Conservation (phyloP, 768 basidiomycete species). For the Russula sp. region DNA sequence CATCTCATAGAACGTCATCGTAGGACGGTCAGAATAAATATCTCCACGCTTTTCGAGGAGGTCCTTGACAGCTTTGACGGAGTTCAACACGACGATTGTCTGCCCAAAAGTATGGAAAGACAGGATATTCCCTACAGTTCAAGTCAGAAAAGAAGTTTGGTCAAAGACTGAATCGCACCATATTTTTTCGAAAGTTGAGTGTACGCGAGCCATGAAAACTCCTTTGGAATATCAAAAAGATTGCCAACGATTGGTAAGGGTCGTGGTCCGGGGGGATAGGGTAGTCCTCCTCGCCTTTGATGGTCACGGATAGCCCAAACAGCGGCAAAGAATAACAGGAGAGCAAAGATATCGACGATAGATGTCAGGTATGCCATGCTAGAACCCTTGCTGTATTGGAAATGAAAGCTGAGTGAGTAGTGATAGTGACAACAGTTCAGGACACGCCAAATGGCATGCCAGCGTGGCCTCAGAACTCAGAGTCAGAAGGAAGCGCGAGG, state of each 20-base stretch:
- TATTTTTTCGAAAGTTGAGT: background rate
- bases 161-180: background rate
- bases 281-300: background rate
- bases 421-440: no score
- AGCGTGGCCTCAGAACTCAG: no score
- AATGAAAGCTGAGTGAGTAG: background rate
- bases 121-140: background rate
- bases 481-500: no score
- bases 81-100: conserved; percentile 15
- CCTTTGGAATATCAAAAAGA: conserved; percentile 1
- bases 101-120: conserved; percentile 35
- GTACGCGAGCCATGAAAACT: conserved; percentile 3
- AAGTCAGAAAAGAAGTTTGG: background rate
- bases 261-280: conserved; percentile 4
- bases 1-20: background rate
- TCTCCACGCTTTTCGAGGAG: conserved; percentile 47
- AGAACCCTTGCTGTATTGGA: background rate
- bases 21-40: conserved; percentile 18
- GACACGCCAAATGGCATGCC: no score
- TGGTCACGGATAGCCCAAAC: background rate
- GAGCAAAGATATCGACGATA: background rate
- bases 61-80: conserved; percentile 22
- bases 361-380: background rate
- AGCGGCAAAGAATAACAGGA: background rate
- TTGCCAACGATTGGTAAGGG: conserved; percentile 6